Evolutionary conservation across 257 asterid genomes (phyloP).

Genomic region (Lantana camara): DNA sequence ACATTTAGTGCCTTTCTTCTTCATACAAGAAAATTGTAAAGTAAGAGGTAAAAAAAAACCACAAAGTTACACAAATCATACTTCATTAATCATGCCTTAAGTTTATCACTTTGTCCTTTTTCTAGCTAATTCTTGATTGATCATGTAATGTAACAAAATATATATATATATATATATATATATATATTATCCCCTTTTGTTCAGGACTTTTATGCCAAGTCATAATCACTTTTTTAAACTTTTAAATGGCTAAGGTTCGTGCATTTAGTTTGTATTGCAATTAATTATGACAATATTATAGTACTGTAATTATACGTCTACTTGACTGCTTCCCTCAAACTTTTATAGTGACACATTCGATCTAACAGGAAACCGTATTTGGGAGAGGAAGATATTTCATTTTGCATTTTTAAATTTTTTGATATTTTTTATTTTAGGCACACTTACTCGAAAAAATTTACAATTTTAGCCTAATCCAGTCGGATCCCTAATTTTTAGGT

Average conservation of each 20-base stretch:
- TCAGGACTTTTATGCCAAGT: conserved; percentile 10
- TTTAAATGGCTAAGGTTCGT: conserved; percentile 13
- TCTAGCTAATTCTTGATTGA: conserved; percentile 12
- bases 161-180: not conserved
- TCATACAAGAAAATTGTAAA: not conserved
- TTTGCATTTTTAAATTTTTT: too few relatives aligned
- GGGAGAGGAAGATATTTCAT: too few relatives aligned
- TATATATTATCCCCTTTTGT: not conserved
- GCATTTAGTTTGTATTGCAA: conserved; percentile 12
- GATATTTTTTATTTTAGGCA: too few relatives aligned
- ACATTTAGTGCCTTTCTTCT: conserved; percentile 28
- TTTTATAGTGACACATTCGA: too few relatives aligned
- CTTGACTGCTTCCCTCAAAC: too few relatives aligned
- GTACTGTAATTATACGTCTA: too few relatives aligned
- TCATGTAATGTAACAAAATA: conserved; percentile 11
- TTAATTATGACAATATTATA: too few relatives aligned
- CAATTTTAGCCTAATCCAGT: too few relatives aligned
- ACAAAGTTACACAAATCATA: conserved; percentile 9
- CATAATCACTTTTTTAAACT: conserved; percentile 13
- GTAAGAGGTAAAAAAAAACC: not conserved
- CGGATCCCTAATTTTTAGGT: too few relatives aligned
- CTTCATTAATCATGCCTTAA: conserved; percentile 22
- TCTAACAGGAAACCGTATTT: too few relatives aligned
- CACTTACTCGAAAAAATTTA: too few relatives aligned
- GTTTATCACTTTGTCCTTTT: conserved; percentile 39